Evolutionary conservation across 345 rosid genomes (phyloP).

Genomic region (Nephelium lappaceum): DNA sequence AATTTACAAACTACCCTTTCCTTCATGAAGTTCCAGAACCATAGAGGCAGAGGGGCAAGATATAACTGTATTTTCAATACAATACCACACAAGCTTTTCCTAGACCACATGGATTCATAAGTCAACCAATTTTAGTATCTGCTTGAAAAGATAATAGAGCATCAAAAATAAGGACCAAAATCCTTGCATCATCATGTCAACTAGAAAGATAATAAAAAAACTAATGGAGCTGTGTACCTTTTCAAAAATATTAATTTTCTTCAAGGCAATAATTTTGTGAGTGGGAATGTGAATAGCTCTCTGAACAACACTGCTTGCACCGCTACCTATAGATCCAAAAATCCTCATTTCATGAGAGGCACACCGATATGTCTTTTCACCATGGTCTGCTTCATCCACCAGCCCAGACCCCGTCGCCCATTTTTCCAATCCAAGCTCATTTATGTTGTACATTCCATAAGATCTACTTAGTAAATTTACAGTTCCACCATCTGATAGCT

Average conservation of each 20-base stretch:
- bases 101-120: not conserved
- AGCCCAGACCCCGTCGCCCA: slow-evolving; percentile 64
- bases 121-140: not conserved
- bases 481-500: slow-evolving; percentile 91
- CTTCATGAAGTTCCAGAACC: not conserved
- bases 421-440: slow-evolving; percentile 90
- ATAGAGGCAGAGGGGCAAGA: not conserved
- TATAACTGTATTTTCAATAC: not conserved
- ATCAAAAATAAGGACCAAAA: not conserved
- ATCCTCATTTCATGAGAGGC: slow-evolving; percentile 93
- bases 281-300: slow-evolving; percentile 93
- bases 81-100: not conserved
- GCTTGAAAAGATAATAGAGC: not conserved
- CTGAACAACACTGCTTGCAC: slow-evolving; percentile 98
- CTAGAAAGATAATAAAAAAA: slow-evolving; percentile 8
- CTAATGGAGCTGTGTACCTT: slow-evolving; percentile 44
- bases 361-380: slow-evolving; percentile 77
- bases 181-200: not conserved
- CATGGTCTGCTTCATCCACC: slow-evolving; percentile 55
- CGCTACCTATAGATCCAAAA: slow-evolving; percentile 93
- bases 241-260: slow-evolving; percentile 89
- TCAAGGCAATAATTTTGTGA: slow-evolving; percentile 83
- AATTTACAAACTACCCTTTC: not conserved
- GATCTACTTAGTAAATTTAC: slow-evolving; percentile 94
- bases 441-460: slow-evolving; percentile 88